These are phyloP conservation scores for Diaporthe sp. DNA, from an alignment of 2,329 filamentous ascomycete genomes.

Conservation along the genomic window DNA sequence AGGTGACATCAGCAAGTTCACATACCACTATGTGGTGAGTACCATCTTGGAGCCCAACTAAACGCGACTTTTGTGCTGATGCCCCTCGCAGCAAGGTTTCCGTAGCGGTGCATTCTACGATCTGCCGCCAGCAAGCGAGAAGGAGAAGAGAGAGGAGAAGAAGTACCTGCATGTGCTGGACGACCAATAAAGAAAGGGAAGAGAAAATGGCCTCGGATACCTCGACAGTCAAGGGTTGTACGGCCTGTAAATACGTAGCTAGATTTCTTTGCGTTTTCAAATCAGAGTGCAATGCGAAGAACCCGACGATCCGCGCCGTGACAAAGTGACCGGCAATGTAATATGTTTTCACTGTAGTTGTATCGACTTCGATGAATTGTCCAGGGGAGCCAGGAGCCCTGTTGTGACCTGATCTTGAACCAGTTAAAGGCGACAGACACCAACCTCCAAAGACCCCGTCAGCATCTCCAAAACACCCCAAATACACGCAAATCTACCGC, in stretches of 20 bases:
- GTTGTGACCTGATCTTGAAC: background rate
- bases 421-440: background rate
- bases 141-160: constrained; percentile 93
- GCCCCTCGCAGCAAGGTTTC: constrained; percentile 79
- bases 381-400: background rate
- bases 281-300: constrained; percentile 31
- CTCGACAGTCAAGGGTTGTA: constrained; percentile 36
- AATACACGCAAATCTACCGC: background rate
- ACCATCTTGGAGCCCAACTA: background rate
- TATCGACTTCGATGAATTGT: background rate
- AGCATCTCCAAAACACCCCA: background rate
- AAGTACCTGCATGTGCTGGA: constrained; percentile 97
- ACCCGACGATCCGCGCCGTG: constrained; percentile 3
- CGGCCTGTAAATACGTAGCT: constrained; percentile 46
- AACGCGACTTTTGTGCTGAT: constrained; percentile 41
- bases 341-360: background rate
- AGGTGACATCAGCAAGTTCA: constrained; percentile 85
- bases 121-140: constrained; percentile 92
- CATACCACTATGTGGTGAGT: constrained; percentile 93
- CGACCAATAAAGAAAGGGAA: constrained; percentile 75
- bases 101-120: constrained; percentile 92
- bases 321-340: background rate
- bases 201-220: constrained; percentile 37
- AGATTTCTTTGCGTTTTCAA: constrained; percentile 45
- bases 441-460: background rate